Conservation (phyloP, 2,329 filamentous ascomycete species). For the Hypoxylon sp. region DNA sequence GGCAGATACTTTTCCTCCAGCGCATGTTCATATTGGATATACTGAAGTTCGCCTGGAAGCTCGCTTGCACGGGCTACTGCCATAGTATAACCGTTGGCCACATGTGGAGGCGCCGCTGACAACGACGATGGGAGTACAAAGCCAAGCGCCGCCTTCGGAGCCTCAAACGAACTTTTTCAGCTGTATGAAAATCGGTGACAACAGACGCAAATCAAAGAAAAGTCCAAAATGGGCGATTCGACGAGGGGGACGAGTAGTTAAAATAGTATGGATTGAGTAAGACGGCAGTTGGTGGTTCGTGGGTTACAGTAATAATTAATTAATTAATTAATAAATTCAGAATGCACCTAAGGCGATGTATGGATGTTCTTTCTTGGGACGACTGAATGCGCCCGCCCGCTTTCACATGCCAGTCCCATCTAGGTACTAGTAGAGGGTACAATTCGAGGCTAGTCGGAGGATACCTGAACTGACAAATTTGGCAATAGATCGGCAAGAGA, state of each 20-base stretch:
- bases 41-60: conserved; percentile 60
- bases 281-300: conserved; percentile 10
- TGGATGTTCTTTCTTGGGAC: too few relatives aligned
- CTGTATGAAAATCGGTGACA: too few relatives aligned
- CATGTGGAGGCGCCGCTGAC: conserved; percentile 15
- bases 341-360: too few relatives aligned
- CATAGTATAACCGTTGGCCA: conserved; percentile 43
- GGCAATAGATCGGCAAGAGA: conserved; percentile 11
- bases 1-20: conserved; percentile 75
- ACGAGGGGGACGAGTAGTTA: too few relatives aligned
- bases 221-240: too few relatives aligned
- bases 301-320: conserved; percentile 28
- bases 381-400: conserved; percentile 29
- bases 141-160: too few relatives aligned
- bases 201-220: too few relatives aligned
- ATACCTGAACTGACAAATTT: conserved; percentile 10
- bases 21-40: conserved; percentile 69
- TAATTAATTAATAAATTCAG: too few relatives aligned
- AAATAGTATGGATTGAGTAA: conserved; percentile 20
- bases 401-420: conserved; percentile 35
- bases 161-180: too few relatives aligned
- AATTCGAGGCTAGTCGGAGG: conserved; percentile 6
- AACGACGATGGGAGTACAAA: background rate
- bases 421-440: too few relatives aligned
- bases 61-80: conserved; percentile 46